Percentiles rank a stretch among this genome's conserved stretches.
phyloP scores from a whole-genome alignment of 202 grass and related monocot genomes.

The Cymbopogon flexuosus region DNA sequence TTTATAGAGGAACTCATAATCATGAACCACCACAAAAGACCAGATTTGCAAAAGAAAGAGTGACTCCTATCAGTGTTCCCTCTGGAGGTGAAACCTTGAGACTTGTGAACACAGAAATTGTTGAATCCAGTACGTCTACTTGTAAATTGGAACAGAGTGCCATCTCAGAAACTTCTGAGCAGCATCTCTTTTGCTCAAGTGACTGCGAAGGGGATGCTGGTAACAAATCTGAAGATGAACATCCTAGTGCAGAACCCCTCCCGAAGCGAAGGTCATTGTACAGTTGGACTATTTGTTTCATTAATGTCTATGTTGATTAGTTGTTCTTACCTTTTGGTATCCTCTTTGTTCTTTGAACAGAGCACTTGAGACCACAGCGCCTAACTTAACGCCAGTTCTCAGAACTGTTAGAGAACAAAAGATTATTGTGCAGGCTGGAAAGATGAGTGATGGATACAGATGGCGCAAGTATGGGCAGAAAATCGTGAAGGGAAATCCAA shows the following conservation, averaged over 20 bases:
- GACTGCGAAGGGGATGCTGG: slow-evolving; percentile 85
- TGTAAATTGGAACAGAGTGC: slow-evolving; percentile 43
- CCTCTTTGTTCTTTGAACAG: slow-evolving; percentile 43
- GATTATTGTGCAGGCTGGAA: slow-evolving; percentile 77
- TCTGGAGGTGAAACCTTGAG: slow-evolving; percentile 48
- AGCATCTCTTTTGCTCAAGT: slow-evolving; percentile 85
- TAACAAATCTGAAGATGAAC: slow-evolving; percentile 62
- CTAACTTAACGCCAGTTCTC: slow-evolving; percentile 52
- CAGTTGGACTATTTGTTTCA: neutral
- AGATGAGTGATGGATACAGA: slow-evolving; percentile 87
- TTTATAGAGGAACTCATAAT: slow-evolving; percentile 82
- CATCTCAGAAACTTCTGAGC: slow-evolving; percentile 53
- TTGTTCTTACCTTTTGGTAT: slow-evolving; percentile 35
- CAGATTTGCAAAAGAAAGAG: slow-evolving; percentile 65
- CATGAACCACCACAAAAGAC: slow-evolving; percentile 84
- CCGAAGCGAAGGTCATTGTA: slow-evolving; percentile 67
- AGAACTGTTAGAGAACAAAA: slow-evolving; percentile 84
- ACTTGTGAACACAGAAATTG: slow-evolving; percentile 53
- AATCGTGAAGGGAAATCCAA: slow-evolving; percentile 96
- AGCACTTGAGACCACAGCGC: slow-evolving; percentile 40
- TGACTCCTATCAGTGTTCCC: slow-evolving; percentile 44
- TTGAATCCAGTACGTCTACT: slow-evolving; percentile 42
- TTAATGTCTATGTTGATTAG: slow-evolving; percentile 21
- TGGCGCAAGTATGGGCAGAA: slow-evolving; percentile 99
- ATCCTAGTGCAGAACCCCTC: slow-evolving; percentile 46